These are phyloP conservation scores for Colletotrichum noveboracense DNA, from an alignment of 2,329 filamentous ascomycete genomes.

Conservation along the genomic window DNA sequence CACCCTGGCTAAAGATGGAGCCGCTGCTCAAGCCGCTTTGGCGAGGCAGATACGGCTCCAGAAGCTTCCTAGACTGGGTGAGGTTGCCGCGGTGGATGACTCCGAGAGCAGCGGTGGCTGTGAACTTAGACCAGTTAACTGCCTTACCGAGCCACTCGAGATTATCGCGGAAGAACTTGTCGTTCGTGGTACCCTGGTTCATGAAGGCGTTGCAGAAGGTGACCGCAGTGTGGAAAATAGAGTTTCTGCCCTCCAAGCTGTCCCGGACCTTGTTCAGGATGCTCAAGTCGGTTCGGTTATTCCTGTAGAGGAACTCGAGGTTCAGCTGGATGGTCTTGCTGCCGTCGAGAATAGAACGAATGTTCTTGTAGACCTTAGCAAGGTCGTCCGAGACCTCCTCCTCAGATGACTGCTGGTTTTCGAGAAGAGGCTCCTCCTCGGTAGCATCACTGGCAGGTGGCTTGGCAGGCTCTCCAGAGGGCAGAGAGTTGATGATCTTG, in stretches of 20 bases:
- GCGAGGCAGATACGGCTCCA: constrained; percentile 92
- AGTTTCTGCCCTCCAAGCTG: constrained; percentile 93
- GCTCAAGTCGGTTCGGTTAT: constrained; percentile 89
- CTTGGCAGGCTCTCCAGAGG: constrained; percentile 56
- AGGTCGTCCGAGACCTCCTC: constrained; percentile 55
- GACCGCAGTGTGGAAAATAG: constrained; percentile 97
- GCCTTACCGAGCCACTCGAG: constrained; percentile 98
- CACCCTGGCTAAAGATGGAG: constrained; percentile 94
- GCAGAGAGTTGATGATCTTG: constrained; percentile 84
- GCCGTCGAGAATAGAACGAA: constrained; percentile 77
- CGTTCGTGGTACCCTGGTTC: constrained; percentile 97
- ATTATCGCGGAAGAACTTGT: constrained; percentile 98
- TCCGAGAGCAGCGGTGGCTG: constrained; percentile 92
- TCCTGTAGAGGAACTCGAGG: constrained; percentile 94
- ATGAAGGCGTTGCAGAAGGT: constrained; percentile 99
- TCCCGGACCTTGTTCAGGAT: constrained; percentile 97
- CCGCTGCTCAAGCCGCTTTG: constrained; percentile 75
- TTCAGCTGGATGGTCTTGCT: constrained; percentile 95
- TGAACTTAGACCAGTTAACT: constrained; percentile 99
- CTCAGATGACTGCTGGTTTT: constrained; percentile 57
- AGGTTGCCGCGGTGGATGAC: constrained; percentile 97
- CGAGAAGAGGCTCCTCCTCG: constrained; percentile 55
- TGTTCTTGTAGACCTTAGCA: constrained; percentile 64
- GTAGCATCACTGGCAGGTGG: constrained; percentile 43
- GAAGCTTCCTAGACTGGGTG: constrained; percentile 87